Evolutionary conservation across 2,329 filamentous ascomycete species (phyloP).

Genomic region (Chaetothyriales sp.): DNA sequence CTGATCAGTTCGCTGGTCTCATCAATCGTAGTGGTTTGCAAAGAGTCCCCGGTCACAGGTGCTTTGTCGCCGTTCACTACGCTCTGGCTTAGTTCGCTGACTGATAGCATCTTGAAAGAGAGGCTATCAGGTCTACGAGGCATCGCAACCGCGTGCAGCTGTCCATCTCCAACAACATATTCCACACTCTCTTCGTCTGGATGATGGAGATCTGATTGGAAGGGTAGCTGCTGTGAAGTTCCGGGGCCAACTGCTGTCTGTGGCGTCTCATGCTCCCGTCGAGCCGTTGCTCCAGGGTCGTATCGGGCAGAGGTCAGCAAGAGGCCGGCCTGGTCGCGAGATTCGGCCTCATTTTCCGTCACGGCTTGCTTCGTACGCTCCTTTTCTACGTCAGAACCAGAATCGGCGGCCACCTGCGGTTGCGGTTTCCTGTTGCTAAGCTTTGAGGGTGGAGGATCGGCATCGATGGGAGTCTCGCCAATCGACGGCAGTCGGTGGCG

Average conservation of each 20-base stretch:
- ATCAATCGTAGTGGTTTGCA: constrained; percentile 19
- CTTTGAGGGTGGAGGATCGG: constrained; percentile 25
- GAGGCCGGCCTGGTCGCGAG: constrained; percentile 25
- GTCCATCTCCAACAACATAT: background rate
- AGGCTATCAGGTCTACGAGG: constrained; percentile 68
- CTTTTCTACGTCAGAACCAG: constrained; percentile 36
- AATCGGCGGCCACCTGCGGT: constrained; percentile 30
- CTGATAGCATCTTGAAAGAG: constrained; percentile 45
- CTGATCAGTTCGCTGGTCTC: constrained; percentile 19
- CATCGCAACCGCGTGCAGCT: constrained; percentile 50
- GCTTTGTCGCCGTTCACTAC: constrained; percentile 27
- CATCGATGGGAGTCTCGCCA: constrained; percentile 51
- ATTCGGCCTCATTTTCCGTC: constrained; percentile 13
- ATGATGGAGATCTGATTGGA: constrained; percentile 39
- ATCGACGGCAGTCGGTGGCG: constrained; percentile 63
- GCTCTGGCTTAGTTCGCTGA: constrained; percentile 38
- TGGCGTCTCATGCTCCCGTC: constrained; percentile 31
- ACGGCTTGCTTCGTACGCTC: constrained; percentile 18
- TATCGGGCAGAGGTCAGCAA: constrained; percentile 34
- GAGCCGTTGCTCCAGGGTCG: constrained; percentile 25
- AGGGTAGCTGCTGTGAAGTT: constrained; percentile 1
- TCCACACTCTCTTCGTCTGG: constrained; percentile 28
- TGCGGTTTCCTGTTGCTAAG: constrained; percentile 1
- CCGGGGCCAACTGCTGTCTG: constrained; percentile 43
- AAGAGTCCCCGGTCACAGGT: constrained; percentile 20